A percentile compares a stretch with the other conserved stretches of the same genome.
These are phyloP conservation scores for Vararia minispora DNA, from an alignment of 768 basidiomycete genomes.

Conservation along the genomic window DNA sequence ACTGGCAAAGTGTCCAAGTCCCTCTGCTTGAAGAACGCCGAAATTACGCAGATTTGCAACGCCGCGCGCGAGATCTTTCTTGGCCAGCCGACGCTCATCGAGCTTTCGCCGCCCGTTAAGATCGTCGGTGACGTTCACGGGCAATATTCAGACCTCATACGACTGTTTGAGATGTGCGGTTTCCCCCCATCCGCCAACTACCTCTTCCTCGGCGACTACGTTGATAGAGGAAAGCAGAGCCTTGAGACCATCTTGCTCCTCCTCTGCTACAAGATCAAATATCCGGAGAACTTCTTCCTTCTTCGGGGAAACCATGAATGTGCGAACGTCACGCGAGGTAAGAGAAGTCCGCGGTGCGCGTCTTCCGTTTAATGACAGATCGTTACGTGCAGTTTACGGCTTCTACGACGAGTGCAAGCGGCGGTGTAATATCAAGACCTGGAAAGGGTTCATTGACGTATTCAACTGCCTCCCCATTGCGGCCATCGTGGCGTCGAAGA, in stretches of 20 bases:
- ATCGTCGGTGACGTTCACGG: slow-evolving; percentile 99
- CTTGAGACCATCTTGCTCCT: slow-evolving; percentile 95
- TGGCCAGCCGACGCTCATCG: slow-evolving; percentile 91
- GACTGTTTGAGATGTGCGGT: slow-evolving; percentile 98
- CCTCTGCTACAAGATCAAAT: slow-evolving; percentile 99
- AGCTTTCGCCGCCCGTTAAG: slow-evolving; percentile 96
- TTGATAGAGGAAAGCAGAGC: slow-evolving; percentile 97
- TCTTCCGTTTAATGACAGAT: slow-evolving; percentile 6
- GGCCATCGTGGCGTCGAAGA: slow-evolving; percentile 97
- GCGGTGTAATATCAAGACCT: slow-evolving; percentile 98
- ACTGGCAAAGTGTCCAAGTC: slow-evolving; percentile 97
- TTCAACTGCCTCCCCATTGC: slow-evolving; percentile 99
- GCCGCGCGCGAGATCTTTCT: slow-evolving; percentile 96
- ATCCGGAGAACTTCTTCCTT: slow-evolving; percentile 98
- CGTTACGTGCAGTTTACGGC: slow-evolving; percentile 66
- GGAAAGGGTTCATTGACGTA: slow-evolving; percentile 99
- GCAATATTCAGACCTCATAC: slow-evolving; percentile 97
- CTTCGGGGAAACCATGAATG: slow-evolving; percentile 98
- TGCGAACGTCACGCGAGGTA: slow-evolving; percentile 97
- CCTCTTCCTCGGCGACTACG: slow-evolving; percentile 98
- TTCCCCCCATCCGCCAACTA: slow-evolving; percentile 97
- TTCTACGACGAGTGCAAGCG: slow-evolving; percentile 99
- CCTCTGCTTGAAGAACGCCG: slow-evolving; percentile 88
- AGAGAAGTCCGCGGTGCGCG: slow-evolving; percentile 19
- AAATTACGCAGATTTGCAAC: slow-evolving; percentile 89